phyloP scores from a whole-genome alignment of 2,329 filamentous ascomycete genomes.

The Clarireedia hainanense region DNA sequence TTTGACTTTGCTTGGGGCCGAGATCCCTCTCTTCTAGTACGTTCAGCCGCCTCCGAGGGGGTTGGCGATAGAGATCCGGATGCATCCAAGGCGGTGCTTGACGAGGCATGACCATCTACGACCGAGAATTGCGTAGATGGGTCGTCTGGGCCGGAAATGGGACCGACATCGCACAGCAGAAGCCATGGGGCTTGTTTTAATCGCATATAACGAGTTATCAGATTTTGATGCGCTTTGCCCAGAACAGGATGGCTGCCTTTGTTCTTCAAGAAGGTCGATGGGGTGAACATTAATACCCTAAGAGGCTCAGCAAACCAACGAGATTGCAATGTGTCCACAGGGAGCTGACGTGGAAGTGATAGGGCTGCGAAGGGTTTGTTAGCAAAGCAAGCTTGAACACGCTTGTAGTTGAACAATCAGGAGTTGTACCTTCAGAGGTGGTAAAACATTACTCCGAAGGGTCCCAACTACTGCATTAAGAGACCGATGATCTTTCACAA shows the following conservation, averaged over 20 bases:
- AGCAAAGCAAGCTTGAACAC: slow-evolving; percentile 9
- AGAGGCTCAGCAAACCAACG: slow-evolving; percentile 65
- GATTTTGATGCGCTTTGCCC: slow-evolving; percentile 49
- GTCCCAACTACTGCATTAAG: slow-evolving; percentile 16
- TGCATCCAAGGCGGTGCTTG: slow-evolving; percentile 35
- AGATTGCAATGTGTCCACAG: slow-evolving; percentile 51
- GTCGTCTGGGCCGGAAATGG: slow-evolving; percentile 33
- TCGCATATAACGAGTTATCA: slow-evolving; percentile 56
- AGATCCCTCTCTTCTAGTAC: slow-evolving; percentile 30
- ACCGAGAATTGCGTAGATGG: slow-evolving; percentile 21
- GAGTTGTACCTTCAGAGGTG: slow-evolving; percentile 25
- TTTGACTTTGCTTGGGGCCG: slow-evolving; percentile 39
- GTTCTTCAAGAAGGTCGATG: slow-evolving; percentile 51
- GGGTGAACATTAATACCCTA: slow-evolving; percentile 49
- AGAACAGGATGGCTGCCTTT: slow-evolving; percentile 54
- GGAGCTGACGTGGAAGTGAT: slow-evolving; percentile 49
- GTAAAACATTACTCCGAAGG: slow-evolving; percentile 20
- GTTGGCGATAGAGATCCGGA: slow-evolving; percentile 37
- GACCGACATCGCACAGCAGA: slow-evolving; percentile 54
- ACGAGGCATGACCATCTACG: slow-evolving; percentile 30
- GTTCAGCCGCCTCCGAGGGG: slow-evolving; percentile 64
- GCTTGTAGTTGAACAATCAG: slow-evolving; percentile 8
- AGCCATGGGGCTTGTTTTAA: slow-evolving; percentile 56
- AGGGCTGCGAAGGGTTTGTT: slow-evolving; percentile 31
- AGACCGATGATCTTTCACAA: slow-evolving; percentile 1